Conservation (phyloP, 2,329 filamentous ascomycete genomes). For the Calonectria pteridis region DNA sequence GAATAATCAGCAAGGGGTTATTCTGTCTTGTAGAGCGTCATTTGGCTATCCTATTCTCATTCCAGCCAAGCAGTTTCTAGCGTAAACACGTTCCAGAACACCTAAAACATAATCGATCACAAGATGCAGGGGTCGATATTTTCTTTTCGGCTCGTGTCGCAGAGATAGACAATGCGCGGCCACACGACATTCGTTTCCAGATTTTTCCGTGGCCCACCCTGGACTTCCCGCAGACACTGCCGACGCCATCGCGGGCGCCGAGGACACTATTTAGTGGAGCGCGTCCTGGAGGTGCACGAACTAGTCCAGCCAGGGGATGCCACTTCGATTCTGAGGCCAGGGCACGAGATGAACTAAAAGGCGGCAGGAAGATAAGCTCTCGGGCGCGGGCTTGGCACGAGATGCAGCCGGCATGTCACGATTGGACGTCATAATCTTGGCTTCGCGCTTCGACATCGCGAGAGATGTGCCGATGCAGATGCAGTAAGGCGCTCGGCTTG, state of each 20-base stretch:
- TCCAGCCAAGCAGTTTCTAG: background rate
- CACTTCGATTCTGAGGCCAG: background rate
- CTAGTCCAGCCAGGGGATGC: background rate
- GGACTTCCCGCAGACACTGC: background rate
- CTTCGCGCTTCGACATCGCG: background rate
- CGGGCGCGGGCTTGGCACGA: background rate
- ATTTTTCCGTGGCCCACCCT: background rate
- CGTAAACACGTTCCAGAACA: background rate
- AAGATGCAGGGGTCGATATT: background rate
- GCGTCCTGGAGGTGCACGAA: background rate
- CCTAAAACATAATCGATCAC: background rate
- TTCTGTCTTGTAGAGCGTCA: background rate
- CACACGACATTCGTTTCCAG: background rate
- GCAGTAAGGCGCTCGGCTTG: background rate
- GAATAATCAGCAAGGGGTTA: background rate
- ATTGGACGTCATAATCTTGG: background rate
- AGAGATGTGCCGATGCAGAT: background rate
- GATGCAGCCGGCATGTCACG: background rate
- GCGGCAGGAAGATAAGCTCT: background rate
- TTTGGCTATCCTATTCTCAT: background rate
- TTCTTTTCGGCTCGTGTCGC: background rate
- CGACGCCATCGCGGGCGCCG: background rate
- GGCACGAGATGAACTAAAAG: background rate
- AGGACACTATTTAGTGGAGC: slow-evolving; percentile 2
- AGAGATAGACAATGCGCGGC: background rate